Conservation (phyloP, 1,139 yeast genomes). For the Lodderomyces pseudojiufengensis region DNA sequence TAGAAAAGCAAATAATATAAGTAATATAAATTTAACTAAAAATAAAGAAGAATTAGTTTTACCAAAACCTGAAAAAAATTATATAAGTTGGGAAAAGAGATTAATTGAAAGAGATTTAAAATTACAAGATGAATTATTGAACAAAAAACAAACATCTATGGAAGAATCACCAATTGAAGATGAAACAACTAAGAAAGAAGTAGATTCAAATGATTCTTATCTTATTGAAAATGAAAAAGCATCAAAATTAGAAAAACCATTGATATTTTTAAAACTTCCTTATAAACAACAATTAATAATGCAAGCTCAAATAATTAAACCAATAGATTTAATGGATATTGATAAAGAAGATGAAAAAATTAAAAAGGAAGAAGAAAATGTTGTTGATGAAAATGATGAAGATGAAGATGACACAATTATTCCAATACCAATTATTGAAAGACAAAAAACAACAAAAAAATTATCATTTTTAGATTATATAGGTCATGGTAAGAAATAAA, state of each 20-base stretch:
- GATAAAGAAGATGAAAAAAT: background rate
- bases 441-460: constrained; percentile 51
- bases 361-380: constrained; percentile 1
- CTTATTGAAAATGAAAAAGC: background rate
- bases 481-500: constrained; percentile 4
- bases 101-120: constrained; percentile 28
- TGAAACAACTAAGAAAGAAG: background rate
- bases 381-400: too few relatives aligned
- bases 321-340: background rate
- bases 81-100: constrained; percentile 40
- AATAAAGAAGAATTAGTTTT: constrained; percentile 40
- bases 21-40: constrained; percentile 34
- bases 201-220: constrained; percentile 9
- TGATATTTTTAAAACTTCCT: constrained; percentile 21
- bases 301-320: background rate
- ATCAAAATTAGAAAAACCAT: constrained; percentile 7
- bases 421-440: constrained; percentile 16
- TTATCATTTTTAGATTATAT: constrained; percentile 81
- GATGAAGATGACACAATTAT: constrained; percentile 11
- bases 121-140: constrained; percentile 6
- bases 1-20: constrained; percentile 46
- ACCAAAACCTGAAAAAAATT: constrained; percentile 30
- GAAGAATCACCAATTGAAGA: background rate
- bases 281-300: constrained; percentile 19
- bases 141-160: background rate